Evolutionary conservation across 352 stramenopile species (phyloP), one percentile per base, ranked within the genome.

Genomic region (Pythium monospermum): DNA sequence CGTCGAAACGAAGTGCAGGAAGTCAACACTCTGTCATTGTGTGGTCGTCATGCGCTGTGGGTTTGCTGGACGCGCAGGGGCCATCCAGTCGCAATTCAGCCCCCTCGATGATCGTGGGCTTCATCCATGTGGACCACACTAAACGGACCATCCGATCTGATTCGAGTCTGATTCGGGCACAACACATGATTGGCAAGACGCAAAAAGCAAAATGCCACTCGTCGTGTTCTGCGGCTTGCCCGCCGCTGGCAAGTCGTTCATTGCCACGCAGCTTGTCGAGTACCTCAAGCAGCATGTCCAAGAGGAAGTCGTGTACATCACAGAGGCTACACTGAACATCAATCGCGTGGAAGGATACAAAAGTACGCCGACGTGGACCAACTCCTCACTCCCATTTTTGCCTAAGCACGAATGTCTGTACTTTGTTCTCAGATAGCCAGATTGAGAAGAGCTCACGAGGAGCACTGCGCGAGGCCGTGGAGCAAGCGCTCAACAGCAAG

Each of bases 151-250:
- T n/a, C n/a, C n/a, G n/a, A n/a, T n/a, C n/a, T n/a, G n/a, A n/a
- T n/a, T n/a, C n/a, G n/a, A n/a, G n/a, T n/a, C n/a, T n/a, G n/a
- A n/a, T n/a, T n/a, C n/a, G n/a, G n/a, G n/a, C n/a, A n/a, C n/a
- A n/a, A n/a, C n/a, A n/a, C n/a, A n/a, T n/a, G n/a, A n/a, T n/a
- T n/a, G n/a, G n/a, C n/a, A n/a, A n/a, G n/a, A n/a, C n/a, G n/a
- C n/a, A n/a, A n/a, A n/a, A n/a, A 35, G 42, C 12, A 27, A 22
- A 10, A 92, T 92, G 82, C 82, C 82, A 33, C 73, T 92, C 19
- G 79, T 92, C 12, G 64, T 89, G 22, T 54, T 89, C 46, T 89
- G 79, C 43, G 82, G 82, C 1, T 59, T 92, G 32, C 82, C 79
- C 5, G 76, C 68, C 13, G 72, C 76, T 16, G 82, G 82, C 47